phyloP scores from a whole-genome alignment of 331 rosid genomes.

The Ulmus americana region DNA sequence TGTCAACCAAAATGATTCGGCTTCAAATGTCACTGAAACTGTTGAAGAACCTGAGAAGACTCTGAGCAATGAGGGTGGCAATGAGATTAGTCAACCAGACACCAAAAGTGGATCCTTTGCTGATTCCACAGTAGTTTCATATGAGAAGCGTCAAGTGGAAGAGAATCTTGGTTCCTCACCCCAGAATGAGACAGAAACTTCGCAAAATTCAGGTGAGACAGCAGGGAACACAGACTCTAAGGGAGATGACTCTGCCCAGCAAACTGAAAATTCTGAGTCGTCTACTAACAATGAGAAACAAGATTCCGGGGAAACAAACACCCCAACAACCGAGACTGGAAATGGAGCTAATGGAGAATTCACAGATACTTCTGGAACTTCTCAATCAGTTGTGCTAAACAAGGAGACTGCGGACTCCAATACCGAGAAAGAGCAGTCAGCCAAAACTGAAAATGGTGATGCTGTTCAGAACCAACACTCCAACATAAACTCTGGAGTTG shows the following conservation, averaged over 20 bases:
- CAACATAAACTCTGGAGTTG: slow-evolving; percentile 24
- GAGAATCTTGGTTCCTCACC: slow-evolving; percentile 17
- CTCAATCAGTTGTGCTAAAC: slow-evolving; percentile 6
- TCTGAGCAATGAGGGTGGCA: slow-evolving; percentile 31
- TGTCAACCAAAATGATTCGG: slow-evolving; percentile 21
- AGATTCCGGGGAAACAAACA: slow-evolving; percentile 28
- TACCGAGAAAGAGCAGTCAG: slow-evolving; percentile 6
- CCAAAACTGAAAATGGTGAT: slow-evolving; percentile 6
- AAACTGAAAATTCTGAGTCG: slow-evolving; percentile 30
- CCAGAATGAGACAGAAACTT: slow-evolving; percentile 27
- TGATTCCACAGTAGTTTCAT: slow-evolving; percentile 21
- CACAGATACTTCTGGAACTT: slow-evolving; percentile 28
- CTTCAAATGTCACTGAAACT: slow-evolving; percentile 19
- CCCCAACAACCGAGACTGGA: slow-evolving; percentile 30
- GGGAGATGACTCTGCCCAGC: slow-evolving; percentile 27
- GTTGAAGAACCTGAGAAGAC: slow-evolving; percentile 25
- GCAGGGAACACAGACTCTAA: slow-evolving; percentile 30
- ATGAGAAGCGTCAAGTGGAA: slow-evolving; percentile 28
- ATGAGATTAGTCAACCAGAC: slow-evolving; percentile 29
- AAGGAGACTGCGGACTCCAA: slow-evolving; percentile 8
- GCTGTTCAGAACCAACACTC: slow-evolving; percentile 30
- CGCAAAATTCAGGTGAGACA: slow-evolving; percentile 27
- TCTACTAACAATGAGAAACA: slow-evolving; percentile 26
- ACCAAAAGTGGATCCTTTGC: slow-evolving; percentile 25
- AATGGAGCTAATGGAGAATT: slow-evolving; percentile 32